Evolutionary conservation across 306 rosid genomes (phyloP).

Genomic region (Delonix regia): DNA sequence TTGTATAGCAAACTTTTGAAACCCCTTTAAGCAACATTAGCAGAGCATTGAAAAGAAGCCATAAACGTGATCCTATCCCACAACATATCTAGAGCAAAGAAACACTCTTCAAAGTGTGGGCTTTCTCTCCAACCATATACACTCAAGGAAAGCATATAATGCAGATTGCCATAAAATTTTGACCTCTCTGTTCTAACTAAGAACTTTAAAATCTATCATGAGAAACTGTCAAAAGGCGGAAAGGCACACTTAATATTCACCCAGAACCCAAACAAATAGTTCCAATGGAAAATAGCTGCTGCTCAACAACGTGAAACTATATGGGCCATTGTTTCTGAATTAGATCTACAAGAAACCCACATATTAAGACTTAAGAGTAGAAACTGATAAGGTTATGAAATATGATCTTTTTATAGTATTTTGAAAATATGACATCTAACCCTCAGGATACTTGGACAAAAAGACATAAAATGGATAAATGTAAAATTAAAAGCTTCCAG

Average conservation of each 20-base stretch:
- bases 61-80: neutral
- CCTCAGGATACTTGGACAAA: neutral
- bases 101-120: neutral
- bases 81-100: neutral
- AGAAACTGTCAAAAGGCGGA: neutral
- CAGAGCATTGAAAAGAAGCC: neutral
- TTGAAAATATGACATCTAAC: neutral
- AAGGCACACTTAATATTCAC: neutral
- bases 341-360: neutral
- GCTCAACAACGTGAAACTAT: neutral
- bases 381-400: neutral
- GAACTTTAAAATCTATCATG: neutral
- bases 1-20: neutral
- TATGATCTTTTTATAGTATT: neutral
- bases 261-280: neutral
- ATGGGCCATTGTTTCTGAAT: neutral
- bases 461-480: neutral
- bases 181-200: neutral
- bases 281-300: neutral
- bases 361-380: neutral
- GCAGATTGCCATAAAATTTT: neutral
- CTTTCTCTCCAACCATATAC: neutral
- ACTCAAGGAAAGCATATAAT: neutral
- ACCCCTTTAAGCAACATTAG: neutral
- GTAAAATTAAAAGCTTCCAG: neutral